Percentiles rank a stretch among this genome's conserved stretches.
Evolutionary conservation across 2,329 filamentous ascomycete species (phyloP).

Genomic region (Fusarium oxysporum): DNA sequence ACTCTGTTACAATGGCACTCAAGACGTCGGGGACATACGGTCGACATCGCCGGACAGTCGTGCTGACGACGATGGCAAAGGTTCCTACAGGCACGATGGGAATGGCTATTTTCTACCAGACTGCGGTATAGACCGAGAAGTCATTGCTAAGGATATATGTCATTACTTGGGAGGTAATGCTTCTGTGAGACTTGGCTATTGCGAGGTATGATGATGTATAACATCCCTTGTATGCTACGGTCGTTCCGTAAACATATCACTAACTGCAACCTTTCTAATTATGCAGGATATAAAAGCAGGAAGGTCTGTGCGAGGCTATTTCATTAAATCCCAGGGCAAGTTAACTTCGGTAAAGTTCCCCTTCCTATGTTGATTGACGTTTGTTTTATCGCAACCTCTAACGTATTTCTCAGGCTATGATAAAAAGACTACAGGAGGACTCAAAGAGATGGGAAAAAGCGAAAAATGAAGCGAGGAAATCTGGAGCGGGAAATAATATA

Average conservation of each 20-base stretch:
- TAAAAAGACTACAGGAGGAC: neutral
- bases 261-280: neutral
- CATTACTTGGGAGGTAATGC: neutral
- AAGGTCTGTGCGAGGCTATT: neutral
- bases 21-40: no score
- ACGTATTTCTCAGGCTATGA: neutral
- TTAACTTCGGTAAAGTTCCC: neutral
- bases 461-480: neutral
- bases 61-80: neutral
- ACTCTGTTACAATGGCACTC: no score
- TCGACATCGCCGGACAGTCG: no score
- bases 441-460: neutral
- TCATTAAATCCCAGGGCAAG: neutral
- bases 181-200: neutral
- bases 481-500: neutral
- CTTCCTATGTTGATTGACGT: neutral
- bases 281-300: neutral
- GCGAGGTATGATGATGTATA: neutral
- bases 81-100: neutral
- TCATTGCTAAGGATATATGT: neutral
- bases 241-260: neutral
- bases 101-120: neutral
- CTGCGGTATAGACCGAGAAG: neutral
- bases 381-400: neutral
- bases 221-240: neutral